These are phyloP conservation scores for Clavispora santaluciae DNA, from an alignment of 805 yeast genomes.

Conservation along the genomic window DNA sequence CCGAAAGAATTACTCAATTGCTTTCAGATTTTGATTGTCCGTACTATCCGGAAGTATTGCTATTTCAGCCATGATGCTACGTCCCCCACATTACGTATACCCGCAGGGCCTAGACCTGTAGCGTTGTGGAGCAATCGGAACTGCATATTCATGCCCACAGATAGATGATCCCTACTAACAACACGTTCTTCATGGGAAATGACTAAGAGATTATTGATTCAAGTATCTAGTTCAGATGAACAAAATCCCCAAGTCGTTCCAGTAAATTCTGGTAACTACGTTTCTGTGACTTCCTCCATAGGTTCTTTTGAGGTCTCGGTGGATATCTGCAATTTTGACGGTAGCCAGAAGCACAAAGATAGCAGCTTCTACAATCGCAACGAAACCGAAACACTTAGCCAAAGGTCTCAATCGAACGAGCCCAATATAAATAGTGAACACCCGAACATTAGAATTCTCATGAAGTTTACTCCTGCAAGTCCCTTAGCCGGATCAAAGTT, in stretches of 20 bases:
- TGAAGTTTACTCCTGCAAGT: constrained; percentile 39
- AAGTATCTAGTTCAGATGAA: constrained; percentile 25
- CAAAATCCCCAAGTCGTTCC: constrained; percentile 30
- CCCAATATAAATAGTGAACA: not conserved
- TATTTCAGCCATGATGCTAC: too few relatives aligned
- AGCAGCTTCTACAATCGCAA: constrained; percentile 30
- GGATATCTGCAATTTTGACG: constrained; percentile 45
- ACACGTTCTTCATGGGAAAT: not conserved
- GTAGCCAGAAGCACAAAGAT: constrained; percentile 31
- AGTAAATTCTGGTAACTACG: constrained; percentile 38
- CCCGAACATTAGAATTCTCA: constrained; percentile 30
- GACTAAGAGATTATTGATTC: constrained; percentile 29
- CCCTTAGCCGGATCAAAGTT: constrained; percentile 49
- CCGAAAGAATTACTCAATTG: too few relatives aligned
- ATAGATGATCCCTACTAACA: not conserved
- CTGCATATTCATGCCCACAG: not conserved
- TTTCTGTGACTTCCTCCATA: constrained; percentile 31
- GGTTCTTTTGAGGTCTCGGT: constrained; percentile 38
- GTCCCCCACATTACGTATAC: not conserved
- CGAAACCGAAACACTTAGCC: constrained; percentile 13
- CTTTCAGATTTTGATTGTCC: too few relatives aligned
- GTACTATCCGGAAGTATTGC: too few relatives aligned
- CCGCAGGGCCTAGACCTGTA: not conserved
- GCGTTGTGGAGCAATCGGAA: not conserved
- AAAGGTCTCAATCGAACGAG: not conserved